Evolutionary conservation across 2,329 filamentous ascomycete species (phyloP).

Genomic region (Orbilia brochopaga): DNA sequence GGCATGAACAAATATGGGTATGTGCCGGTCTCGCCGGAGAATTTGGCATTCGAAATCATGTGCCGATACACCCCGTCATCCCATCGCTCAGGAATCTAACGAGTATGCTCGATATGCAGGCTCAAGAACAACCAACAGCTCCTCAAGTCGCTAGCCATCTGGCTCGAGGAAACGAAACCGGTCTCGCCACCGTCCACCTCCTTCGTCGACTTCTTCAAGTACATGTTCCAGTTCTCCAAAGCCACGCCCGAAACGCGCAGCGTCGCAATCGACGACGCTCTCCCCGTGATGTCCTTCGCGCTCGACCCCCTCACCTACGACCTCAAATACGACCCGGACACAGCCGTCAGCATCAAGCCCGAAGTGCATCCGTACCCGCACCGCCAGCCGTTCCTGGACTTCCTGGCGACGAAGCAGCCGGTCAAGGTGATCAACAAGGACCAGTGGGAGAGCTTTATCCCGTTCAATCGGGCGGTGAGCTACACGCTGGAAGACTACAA

Average conservation of each 20-base stretch:
- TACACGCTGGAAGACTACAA: conserved; percentile 53
- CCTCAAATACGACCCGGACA: conserved; percentile 41
- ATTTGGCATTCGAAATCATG: no score
- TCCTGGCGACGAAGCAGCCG: conserved; percentile 51
- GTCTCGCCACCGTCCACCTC: conserved; percentile 26
- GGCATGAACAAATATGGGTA: conserved; percentile 39
- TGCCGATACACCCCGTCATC: not conserved
- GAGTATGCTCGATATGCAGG: not conserved
- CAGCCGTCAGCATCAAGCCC: conserved; percentile 7
- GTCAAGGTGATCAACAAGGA: conserved; percentile 55
- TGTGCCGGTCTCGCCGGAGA: no score
- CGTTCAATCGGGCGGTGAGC: conserved; percentile 53
- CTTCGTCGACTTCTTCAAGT: conserved; percentile 40
- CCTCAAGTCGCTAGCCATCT: conserved; percentile 26
- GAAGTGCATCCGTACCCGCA: conserved; percentile 52
- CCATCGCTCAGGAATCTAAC: not conserved
- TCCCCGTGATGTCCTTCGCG: conserved; percentile 25
- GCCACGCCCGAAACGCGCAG: conserved; percentile 27
- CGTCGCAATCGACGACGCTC: conserved; percentile 20
- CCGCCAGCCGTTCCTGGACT: conserved; percentile 52
- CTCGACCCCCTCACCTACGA: conserved; percentile 40
- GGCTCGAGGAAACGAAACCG: conserved; percentile 41
- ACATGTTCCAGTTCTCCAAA: conserved; percentile 49
- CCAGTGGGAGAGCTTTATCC: conserved; percentile 55
- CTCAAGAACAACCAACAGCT: conserved; percentile 35